Evolutionary conservation across 768 basidiomycete species (phyloP), one percentile per base, ranked within the genome.

Genomic region (Amanita subjunquillea): DNA sequence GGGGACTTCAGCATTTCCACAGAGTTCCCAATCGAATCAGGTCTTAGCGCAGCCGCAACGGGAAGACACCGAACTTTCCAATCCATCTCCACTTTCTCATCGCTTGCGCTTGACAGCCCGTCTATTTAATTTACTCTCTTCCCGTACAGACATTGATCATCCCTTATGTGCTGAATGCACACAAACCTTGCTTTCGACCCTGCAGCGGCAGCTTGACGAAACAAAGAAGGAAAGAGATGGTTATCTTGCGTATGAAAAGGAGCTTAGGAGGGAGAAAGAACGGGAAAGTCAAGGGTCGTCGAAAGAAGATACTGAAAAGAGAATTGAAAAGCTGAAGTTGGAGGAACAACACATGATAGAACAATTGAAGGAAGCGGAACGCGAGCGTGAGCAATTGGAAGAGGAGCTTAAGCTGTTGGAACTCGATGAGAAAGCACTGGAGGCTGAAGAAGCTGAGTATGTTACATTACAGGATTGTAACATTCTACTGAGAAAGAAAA

Each of bases 111-210:
- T 87, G 34, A 83, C 85, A 44, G 75, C 77, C 55, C 80, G 81
- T 17, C 73, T 92, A 37, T 85, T 89, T 64, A 87, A 86, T 63
- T 65, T 90, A 29, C 73, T 91, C 41, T 87, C 88, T 10, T 78
- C 83, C 52, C 75, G 83, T 40, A 83, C 85, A 49, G 85, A 87
- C 30, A 79, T 94, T 41, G 91, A 93, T 64, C 93, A 97, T 63
- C 96, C 96, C 4, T 75, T 99, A 6, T 99, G 96, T 65, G 82
- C 87, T 0, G 95, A 98, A 61, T 99, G 96, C 67, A 91, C 93
- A 3, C 84, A 88, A 60, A 77, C 86, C 45, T 69, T 98, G 32
- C 77, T 94, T 29, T 73, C 73, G 1, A 80, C 80, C 23, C 77
- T 98, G 30, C 82, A 87, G 59, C 77, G 77, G 43, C 84, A 91